Evolutionary conservation across 805 yeast genomes (phyloP), one percentile per base, ranked within the genome.

Genomic region (Metschnikowia arizonensis): DNA sequence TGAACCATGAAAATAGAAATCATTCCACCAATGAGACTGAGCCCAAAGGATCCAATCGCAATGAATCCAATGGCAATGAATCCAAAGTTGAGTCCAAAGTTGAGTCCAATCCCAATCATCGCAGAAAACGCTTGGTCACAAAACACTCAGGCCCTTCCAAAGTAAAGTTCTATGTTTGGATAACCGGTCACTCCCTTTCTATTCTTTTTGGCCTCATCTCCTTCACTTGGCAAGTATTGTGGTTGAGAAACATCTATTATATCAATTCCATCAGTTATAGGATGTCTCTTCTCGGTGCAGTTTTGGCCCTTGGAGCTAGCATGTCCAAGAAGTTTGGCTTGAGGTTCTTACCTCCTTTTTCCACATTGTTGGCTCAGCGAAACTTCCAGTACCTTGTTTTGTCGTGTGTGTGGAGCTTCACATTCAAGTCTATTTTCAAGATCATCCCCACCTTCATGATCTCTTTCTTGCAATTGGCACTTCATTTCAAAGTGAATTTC

Each of bases 301-400:
- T 77, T 30, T 42, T 66, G 10, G 72, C 89, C 3, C 74, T 80
- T 54, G 49, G 73, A 1, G 66, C 81, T 34, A 74, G 87, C 1
- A 67, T 79, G 42, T 56, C 74, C 26, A 82, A 83, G 38, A 79
- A 79, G 52, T 82, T 81, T 66, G 82, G 82, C 19, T 68, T 79
- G 15, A 66, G 71, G 24, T 70, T 75, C 42, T 60, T 67, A 49
- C 95, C 95, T 5, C 73, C 82, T 4, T 73, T 80, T 58, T 75
- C 76, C 45, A 78, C 82, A 4, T 67, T 89, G 59, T 58, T 87
- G 44, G 81, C 89, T 8, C 78, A 88, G 19, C 88, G 80, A 53
- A 85, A 86, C 60, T 85, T 85, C 70, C 96, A 88, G 63, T 79
- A 77, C 57, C 65, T 81, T 44, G 50, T 77, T 3, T 63, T 85